Conservation (phyloP, 2,329 filamentous ascomycete genomes). For the Neonectria hederae region DNA sequence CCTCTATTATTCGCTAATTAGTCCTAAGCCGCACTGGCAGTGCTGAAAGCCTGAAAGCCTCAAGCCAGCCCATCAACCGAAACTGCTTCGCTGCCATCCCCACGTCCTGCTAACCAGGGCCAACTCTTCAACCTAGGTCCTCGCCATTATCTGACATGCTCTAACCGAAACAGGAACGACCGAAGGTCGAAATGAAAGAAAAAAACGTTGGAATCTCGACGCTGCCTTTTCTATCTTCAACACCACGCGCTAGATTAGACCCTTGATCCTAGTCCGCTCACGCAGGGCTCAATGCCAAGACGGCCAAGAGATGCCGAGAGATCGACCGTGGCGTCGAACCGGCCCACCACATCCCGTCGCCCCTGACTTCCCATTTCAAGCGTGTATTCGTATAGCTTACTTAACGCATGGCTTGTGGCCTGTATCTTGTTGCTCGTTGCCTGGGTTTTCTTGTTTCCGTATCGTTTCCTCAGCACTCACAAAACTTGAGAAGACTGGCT, state of each 20-base stretch:
- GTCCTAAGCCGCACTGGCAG: neutral
- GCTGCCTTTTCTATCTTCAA: neutral
- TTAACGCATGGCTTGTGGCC: too few relatives aligned
- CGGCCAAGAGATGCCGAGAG: conserved; percentile 39
- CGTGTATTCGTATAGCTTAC: neutral
- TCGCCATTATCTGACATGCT: neutral
- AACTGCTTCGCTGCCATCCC: neutral
- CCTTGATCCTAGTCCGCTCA: neutral
- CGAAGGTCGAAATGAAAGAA: neutral
- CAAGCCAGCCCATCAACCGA: neutral
- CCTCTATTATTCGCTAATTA: too few relatives aligned
- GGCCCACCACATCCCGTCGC: neutral
- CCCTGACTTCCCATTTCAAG: neutral
- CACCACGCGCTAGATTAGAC: neutral
- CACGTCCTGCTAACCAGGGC: neutral
- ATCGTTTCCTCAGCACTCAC: too few relatives aligned
- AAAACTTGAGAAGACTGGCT: neutral
- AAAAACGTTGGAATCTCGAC: neutral
- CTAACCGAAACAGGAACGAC: neutral
- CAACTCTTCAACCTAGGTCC: neutral
- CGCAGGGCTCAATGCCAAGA: conserved; percentile 32
- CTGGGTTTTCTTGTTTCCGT: too few relatives aligned
- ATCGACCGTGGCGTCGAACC: conserved; percentile 22
- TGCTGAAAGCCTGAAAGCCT: too few relatives aligned
- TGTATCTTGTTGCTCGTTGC: too few relatives aligned